These are phyloP conservation scores for Kwoniella pini DNA, from an alignment of 768 basidiomycete genomes.

Conservation along the genomic window DNA sequence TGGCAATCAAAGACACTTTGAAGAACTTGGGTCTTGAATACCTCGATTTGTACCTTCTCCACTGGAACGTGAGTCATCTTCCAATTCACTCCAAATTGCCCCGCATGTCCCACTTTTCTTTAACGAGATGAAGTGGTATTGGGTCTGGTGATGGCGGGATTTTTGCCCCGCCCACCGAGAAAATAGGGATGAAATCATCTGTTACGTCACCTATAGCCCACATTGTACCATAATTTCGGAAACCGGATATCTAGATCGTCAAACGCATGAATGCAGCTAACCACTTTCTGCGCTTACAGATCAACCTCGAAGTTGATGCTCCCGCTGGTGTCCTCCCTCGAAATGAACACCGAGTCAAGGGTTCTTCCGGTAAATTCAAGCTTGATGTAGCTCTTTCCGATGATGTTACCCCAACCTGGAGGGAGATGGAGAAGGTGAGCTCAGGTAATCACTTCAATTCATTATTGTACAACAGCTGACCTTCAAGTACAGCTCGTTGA, in stretches of 20 bases:
- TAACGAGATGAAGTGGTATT: neutral
- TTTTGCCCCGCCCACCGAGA: no score
- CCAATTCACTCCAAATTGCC: neutral
- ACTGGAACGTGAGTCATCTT: neutral
- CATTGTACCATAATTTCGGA: no score
- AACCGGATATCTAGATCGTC: no score
- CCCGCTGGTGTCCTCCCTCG: slow-evolving; percentile 24
- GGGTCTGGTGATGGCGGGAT: neutral
- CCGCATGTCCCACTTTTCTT: neutral
- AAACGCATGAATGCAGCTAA: no score
- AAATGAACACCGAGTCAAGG: slow-evolving; percentile 25
- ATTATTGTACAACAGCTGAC: neutral
- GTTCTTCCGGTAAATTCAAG: slow-evolving; percentile 59
- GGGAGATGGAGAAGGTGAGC: slow-evolving; percentile 71
- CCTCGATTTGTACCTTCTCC: slow-evolving; percentile 69
- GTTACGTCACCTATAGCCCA: neutral
- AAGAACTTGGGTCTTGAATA: slow-evolving; percentile 59
- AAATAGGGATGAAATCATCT: neutral
- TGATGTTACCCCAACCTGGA: slow-evolving; percentile 63
- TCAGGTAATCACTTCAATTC: neutral
- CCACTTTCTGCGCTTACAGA: slow-evolving; percentile 15
- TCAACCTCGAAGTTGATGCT: slow-evolving; percentile 36
- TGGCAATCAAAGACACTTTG: slow-evolving; percentile 64
- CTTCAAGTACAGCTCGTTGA: slow-evolving; percentile 62
- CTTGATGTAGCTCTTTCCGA: slow-evolving; percentile 55